Percentiles rank a stretch among this genome's conserved stretches.
Conservation (phyloP, 768 basidiomycete species). For the Rhizopogon vesiculosus region DNA sequence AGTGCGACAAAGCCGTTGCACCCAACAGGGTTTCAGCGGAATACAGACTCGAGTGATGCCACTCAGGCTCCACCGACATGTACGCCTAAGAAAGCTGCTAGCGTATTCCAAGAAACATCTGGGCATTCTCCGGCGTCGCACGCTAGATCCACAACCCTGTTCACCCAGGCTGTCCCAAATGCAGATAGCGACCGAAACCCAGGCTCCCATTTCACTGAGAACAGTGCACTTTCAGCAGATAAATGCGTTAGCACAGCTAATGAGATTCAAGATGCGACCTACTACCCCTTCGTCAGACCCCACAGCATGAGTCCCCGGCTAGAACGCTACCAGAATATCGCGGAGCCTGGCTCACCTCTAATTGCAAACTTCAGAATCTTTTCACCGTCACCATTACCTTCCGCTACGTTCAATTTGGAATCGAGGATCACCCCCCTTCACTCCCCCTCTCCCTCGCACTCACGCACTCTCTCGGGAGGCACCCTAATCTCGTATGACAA, state of each 20-base stretch:
- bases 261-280: neutral
- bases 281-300: neutral
- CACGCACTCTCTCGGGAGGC: constrained; percentile 1
- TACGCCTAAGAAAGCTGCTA: constrained; percentile 6
- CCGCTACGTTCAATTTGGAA: neutral
- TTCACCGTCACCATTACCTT: neutral
- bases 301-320: neutral
- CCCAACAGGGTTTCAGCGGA: too few relatives aligned
- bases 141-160: constrained; percentile 11
- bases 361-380: neutral
- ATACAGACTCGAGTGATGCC: neutral
- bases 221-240: neutral
- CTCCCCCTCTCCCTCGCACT: constrained; percentile 8
- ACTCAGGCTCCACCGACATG: neutral
- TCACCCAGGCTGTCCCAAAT: constrained; percentile 4
- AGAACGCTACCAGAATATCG: too few relatives aligned
- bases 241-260: neutral
- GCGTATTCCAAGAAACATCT: constrained; percentile 12
- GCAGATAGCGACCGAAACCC: constrained; percentile 1
- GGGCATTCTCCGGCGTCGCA: constrained; percentile 13
- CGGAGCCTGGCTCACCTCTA: neutral
- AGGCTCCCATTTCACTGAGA: neutral
- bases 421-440: neutral
- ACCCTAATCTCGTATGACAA: neutral
- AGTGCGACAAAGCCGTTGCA: too few relatives aligned